phyloP scores from a whole-genome alignment of 1,284 basidiomycete genomes.

The Melampsora abietis-canadensis region DNA sequence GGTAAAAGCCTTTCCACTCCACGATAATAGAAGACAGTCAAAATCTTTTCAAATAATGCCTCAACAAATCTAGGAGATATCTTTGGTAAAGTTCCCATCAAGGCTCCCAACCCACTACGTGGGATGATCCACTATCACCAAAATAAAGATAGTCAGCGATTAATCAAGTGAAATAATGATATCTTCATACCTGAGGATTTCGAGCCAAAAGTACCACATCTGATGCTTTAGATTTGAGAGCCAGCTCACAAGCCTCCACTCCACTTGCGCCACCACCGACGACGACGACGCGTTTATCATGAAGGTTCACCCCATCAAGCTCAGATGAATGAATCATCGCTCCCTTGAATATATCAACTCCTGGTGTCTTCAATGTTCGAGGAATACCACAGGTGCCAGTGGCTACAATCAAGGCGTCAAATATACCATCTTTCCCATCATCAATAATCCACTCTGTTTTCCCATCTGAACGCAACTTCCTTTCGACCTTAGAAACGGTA shows the following conservation, averaged over 20 bases:
- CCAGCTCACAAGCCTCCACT: neutral
- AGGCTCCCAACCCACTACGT: neutral
- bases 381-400: slow-evolving; percentile 1
- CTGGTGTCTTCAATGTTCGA: neutral
- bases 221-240: neutral
- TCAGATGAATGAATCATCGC: neutral
- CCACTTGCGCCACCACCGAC: slow-evolving; percentile 3
- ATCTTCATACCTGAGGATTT: neutral
- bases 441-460: slow-evolving; percentile 1
- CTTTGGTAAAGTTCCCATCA: neutral
- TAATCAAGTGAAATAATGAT: neutral
- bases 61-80: neutral
- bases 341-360: neutral
- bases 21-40: neutral
- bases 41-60: neutral
- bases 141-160: neutral
- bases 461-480: neutral
- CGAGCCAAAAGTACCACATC: neutral
- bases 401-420: neutral
- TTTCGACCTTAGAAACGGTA: neutral
- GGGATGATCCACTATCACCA: neutral
- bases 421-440: neutral
- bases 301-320: neutral
- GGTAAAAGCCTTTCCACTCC: neutral
- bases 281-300: neutral